Evolutionary conservation across 371 early-diverging fungal species (phyloP), one percentile per base, ranked within the genome.

Genomic region (Encephalitozoon hellem): DNA sequence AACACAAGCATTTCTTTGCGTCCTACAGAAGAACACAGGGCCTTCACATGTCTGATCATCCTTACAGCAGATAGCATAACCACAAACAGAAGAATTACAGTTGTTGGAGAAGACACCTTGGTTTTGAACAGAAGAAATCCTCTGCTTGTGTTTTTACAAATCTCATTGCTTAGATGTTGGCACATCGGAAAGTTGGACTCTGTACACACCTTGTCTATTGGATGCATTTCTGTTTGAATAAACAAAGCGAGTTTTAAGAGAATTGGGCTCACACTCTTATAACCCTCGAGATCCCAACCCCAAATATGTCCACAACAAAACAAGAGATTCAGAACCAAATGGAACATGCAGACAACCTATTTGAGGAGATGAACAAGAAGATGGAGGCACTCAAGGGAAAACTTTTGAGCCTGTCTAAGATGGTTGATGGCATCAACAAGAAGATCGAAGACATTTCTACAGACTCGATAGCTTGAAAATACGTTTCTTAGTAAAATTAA

Each of bases 1-100:
- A 84, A 77, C 2, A 77, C 34, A 15, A 69, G 65, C 69, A 84
- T 54, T 52, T 84, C 84, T 38, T 78, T 76, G 47, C 76, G 73
- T 21, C 80, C 82, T 15, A 80, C 69, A 39, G 67, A 64, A 34
- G 82, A 55, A 59, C 78, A 78, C 11, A 74, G 18, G 26, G 64
- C 71, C 32, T 74, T 77, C 18, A 71, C 67, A 45, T 81, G 64
- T 26, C 39, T 25, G 11, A 79, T 70, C 71, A 83, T 74, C 26
- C 80, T 15, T 1, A 72, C 11, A 12, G 52, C 47, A 42, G 28
- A 71, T 18, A 74, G n/a, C 9, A 80, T 51, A 34, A 41, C 42
- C 28, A 63, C 47, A 25, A 77, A 1, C 23, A 77, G 41, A 25
- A 83, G 49, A 12, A 55, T 21, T 4, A 83, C 15, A 15, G 77